phyloP scores from a whole-genome alignment of 75 land plant species.

The Sequoiadendron giganteum region DNA sequence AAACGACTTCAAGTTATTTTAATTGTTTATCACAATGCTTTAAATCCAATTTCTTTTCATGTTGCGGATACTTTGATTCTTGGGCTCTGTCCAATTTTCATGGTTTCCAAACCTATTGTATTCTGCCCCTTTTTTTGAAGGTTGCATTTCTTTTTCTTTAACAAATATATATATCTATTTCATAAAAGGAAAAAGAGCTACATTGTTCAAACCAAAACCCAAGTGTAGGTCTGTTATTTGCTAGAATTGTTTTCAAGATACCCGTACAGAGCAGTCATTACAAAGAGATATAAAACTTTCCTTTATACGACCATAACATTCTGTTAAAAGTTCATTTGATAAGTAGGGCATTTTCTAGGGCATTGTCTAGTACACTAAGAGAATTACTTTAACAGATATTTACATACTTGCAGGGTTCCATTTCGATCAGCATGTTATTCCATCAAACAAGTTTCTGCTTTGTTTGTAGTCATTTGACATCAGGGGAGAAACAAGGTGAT shows the following conservation, averaged over 20 bases:
- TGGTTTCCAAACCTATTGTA: too few species aligned
- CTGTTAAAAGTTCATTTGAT: neutral
- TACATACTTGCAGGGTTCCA: constrained; percentile 37
- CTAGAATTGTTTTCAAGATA: neutral
- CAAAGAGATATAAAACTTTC: neutral
- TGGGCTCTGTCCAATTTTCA: too few species aligned
- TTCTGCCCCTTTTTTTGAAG: too few species aligned
- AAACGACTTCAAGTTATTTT: neutral
- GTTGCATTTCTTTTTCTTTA: too few species aligned
- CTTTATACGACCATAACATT: neutral
- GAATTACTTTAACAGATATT: neutral
- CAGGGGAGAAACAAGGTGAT: constrained; percentile 58
- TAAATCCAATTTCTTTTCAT: neutral
- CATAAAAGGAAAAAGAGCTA: neutral
- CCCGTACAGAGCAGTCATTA: too few species aligned
- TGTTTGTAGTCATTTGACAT: constrained; percentile 55
- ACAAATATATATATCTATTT: too few species aligned
- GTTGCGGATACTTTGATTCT: neutral
- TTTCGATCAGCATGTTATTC: constrained; percentile 58
- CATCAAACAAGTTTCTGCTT: constrained; percentile 68
- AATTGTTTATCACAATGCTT: neutral
- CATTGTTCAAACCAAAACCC: neutral
- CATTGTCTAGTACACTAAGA: neutral
- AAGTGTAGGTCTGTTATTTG: neutral
- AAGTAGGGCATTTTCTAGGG: neutral